These are phyloP conservation scores for Starmerella sirachaensis DNA, from an alignment of 805 yeast species.

Conservation along the genomic window DNA sequence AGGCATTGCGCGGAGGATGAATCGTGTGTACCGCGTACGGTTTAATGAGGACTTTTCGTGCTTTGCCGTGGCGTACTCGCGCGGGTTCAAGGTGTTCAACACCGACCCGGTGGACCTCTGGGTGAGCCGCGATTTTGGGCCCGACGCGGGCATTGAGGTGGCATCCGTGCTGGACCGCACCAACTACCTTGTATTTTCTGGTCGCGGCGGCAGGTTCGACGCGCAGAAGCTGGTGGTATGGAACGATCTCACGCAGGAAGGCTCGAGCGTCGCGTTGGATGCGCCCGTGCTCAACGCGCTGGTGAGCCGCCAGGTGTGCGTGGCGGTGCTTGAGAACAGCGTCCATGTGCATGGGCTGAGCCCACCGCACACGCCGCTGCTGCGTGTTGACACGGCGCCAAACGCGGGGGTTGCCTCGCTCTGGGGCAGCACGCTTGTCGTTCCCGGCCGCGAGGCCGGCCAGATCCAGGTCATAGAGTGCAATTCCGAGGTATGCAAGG, in stretches of 20 bases:
- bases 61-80: constrained; percentile 56
- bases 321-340: constrained; percentile 56
- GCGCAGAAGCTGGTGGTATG: constrained; percentile 72
- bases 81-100: constrained; percentile 73
- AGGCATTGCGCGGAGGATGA: too few species aligned
- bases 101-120: constrained; percentile 75
- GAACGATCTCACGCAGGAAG: constrained; percentile 77
- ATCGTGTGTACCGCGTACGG: too few species aligned
- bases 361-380: constrained; percentile 59
- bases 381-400: constrained; percentile 51
- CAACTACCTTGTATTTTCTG: constrained; percentile 78
- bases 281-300: constrained; percentile 64
- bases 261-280: constrained; percentile 63
- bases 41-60: constrained; percentile 89
- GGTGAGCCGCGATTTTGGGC: constrained; percentile 41
- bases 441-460: constrained; percentile 65
- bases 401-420: constrained; percentile 61
- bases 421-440: constrained; percentile 39
- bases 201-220: constrained; percentile 74
- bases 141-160: constrained; percentile 54
- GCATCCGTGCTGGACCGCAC: constrained; percentile 80
- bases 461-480: constrained; percentile 73
- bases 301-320: constrained; percentile 60
- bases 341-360: constrained; percentile 70
- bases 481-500: constrained; percentile 41